Percentiles rank a stretch among this genome's conserved stretches.
phyloP scores from a whole-genome alignment of 73 alveolate species.

The Diophrys appendiculata region DNA sequence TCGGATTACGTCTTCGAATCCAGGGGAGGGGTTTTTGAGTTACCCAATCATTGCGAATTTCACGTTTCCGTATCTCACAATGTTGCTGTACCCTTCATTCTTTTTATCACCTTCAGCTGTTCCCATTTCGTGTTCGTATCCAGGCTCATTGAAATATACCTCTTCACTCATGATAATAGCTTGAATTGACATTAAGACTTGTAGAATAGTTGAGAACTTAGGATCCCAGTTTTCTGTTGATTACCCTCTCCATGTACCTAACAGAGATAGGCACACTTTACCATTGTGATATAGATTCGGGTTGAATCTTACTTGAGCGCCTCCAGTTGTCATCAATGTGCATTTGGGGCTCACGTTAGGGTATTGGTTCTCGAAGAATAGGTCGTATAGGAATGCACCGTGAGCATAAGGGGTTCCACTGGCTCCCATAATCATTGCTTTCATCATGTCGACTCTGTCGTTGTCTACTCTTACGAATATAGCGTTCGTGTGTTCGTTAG shows the following conservation, averaged over 20 bases:
- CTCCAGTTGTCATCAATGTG: conserved; percentile 94
- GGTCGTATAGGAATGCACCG: conserved; percentile 93
- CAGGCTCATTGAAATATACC: conserved; percentile 97
- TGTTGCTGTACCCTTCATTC: conserved; percentile 95
- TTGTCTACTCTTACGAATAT: conserved; percentile 85
- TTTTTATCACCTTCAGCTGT: conserved; percentile 93
- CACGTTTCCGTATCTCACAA: conserved; percentile 92
- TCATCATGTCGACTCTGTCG: conserved; percentile 83
- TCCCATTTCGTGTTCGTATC: conserved; percentile 94
- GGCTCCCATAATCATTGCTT: conserved; percentile 93
- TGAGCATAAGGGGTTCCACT: conserved; percentile 96
- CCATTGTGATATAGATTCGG: conserved; percentile 97
- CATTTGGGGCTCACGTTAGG: conserved; percentile 96
- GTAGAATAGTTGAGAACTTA: conserved; percentile 87
- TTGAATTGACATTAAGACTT: conserved; percentile 92
- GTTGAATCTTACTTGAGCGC: conserved; percentile 87
- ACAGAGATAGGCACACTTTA: conserved; percentile 92
- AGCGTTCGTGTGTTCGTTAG: conserved; percentile 84
- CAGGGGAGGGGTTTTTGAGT: conserved; percentile 90
- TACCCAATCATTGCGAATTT: conserved; percentile 95
- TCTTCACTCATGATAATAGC: conserved; percentile 97
- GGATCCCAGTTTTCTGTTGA: conserved; percentile 99
- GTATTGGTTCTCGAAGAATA: conserved; percentile 88
- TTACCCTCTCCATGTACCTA: conserved; percentile 98
- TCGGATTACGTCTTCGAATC: conserved; percentile 90